Base-by-base conservation (phyloP, 352 stramenopile species). In the Pythium utonaiense region DNA sequence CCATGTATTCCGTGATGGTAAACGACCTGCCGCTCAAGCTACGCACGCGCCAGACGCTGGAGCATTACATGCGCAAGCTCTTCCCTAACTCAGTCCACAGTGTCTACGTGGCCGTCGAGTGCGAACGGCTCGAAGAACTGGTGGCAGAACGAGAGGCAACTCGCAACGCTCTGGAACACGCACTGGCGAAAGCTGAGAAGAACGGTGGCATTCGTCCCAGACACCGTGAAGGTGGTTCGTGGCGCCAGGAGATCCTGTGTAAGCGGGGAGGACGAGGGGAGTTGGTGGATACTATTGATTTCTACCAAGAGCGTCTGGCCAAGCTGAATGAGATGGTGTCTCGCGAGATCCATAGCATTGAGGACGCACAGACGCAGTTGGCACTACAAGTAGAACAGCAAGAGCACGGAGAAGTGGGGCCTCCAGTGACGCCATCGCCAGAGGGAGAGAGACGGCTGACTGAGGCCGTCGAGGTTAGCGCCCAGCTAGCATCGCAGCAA, bases 1-100 rank as follows among this genome's bases (percentile, higher is more conserved):
- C 79, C 17, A 80, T 88, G 67, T 93, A 93, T 69, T 83, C 78
- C 9, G 71, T 93, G 24, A 64, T 93, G n/a, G 62, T 93, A 7
- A 80, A 81, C 36, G 80, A 93, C 47, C 60, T 93, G 0, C 82
- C 84, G 9, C 53, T 79, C 34, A 73, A 80, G 58, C 49, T 91
- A 47, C 75, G 82, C 36, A 88, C 74, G 4, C 70, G 67, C 14
- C 64, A 78, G 24, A 89, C 78, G 25, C 75, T 93, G 22, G 70
- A 88, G 53, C 73, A 75, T 30, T 93, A 93, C 61, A 76, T 93
- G 71, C 53, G 62, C 50, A 80, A 83, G 45, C 71, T 93, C 22
- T 93, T 93, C 52, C 84, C 84, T 5, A 60, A 69, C 57, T 68
- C 75, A 2, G 64, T 90, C 13, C 75, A 75, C 57, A 75, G 69